Conservation (phyloP, 345 rosid species). For the Ricinus communis region DNA sequence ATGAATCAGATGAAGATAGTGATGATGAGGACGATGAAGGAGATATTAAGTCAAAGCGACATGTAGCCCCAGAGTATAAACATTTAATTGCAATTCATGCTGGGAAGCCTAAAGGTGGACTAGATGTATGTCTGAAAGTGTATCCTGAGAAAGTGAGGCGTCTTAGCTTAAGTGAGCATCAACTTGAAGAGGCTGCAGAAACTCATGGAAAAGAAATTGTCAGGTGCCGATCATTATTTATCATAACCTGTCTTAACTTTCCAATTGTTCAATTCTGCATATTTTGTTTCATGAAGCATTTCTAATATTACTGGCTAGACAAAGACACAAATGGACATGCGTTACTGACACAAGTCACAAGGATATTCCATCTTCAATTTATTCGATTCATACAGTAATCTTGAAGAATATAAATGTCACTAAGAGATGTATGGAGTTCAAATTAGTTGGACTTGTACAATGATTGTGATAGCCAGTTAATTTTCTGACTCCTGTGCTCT, state of each 20-base stretch:
- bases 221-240: no score
- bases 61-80: conserved; percentile 35
- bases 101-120: conserved; percentile 52
- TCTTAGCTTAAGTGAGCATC: conserved; percentile 61
- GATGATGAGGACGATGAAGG: conserved; percentile 28
- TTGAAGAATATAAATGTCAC: no score
- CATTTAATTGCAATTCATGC: conserved; percentile 56
- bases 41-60: conserved; percentile 3
- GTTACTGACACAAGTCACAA: no score
- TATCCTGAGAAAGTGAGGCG: conserved; percentile 54
- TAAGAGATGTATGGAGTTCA: neutral
- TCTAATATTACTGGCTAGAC: no score
- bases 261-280: no score
- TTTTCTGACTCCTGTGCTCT: neutral
- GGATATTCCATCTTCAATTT: no score
- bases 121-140: conserved; percentile 43
- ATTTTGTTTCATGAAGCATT: neutral
- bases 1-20: conserved; percentile 40
- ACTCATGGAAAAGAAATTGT: conserved; percentile 53
- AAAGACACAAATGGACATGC: no score
- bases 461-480: neutral
- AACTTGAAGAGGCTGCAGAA: conserved; percentile 54
- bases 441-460: neutral
- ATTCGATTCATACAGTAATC: no score
- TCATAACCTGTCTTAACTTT: no score